Conservation (phyloP, 305 asterid genomes). For the Withania somnifera region DNA sequence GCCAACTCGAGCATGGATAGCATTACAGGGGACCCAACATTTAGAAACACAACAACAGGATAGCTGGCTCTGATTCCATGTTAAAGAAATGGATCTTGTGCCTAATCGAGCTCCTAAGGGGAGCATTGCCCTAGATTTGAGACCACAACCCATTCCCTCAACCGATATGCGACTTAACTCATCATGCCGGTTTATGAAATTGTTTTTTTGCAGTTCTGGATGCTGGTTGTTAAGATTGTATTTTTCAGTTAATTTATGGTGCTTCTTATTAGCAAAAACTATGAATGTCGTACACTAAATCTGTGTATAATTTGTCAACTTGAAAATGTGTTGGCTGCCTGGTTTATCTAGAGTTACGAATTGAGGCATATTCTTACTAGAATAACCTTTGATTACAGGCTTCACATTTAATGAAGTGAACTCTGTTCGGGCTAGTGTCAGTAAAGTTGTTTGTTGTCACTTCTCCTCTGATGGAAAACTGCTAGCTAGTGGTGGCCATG, state of each 20-base stretch:
- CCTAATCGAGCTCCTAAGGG: background rate
- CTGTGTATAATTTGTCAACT: background rate
- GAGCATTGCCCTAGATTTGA: background rate
- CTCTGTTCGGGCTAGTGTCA: slow-evolving; percentile 64
- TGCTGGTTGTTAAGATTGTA: background rate
- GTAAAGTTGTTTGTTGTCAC: slow-evolving; percentile 89
- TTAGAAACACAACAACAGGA: background rate
- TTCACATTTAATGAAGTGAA: slow-evolving; percentile 63
- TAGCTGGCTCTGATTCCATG: background rate
- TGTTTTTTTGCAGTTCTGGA: background rate
- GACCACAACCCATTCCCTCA: background rate
- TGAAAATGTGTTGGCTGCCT: background rate
- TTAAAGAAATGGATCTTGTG: background rate
- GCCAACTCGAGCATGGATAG: background rate
- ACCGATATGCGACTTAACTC: background rate
- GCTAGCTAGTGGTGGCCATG: slow-evolving; percentile 97
- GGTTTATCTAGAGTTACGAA: background rate
- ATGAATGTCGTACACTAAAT: background rate
- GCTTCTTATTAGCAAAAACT: background rate
- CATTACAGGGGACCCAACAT: background rate
- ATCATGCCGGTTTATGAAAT: background rate
- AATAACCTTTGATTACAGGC: slow-evolving; percentile 28
- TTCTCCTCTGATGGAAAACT: slow-evolving; percentile 95
- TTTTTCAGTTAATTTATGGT: background rate
- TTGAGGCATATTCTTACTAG: slow-evolving; percentile 9